phyloP scores from a whole-genome alignment of 805 yeast genomes.

The Blastobotrys parvus region DNA sequence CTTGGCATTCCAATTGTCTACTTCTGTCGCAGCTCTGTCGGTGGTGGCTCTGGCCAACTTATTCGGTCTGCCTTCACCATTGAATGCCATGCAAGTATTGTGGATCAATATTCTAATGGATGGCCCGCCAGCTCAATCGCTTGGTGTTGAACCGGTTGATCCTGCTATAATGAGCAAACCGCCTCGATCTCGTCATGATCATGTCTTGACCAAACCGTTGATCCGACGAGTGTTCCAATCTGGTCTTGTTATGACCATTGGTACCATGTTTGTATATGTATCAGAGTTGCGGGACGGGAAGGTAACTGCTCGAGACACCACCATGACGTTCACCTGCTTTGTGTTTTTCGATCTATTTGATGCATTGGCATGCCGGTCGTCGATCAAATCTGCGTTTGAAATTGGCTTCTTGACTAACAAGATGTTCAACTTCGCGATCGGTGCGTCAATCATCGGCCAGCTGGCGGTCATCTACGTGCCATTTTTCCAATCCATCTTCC shows the following conservation, averaged over 20 bases:
- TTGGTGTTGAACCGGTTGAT: conserved; percentile 97
- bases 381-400: conserved; percentile 73
- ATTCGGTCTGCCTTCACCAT: conserved; percentile 83
- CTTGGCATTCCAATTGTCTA: conserved; percentile 89
- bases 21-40: conserved; percentile 90
- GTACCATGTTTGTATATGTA: conserved; percentile 81
- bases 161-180: conserved; percentile 92
- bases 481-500: conserved; percentile 85
- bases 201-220: conserved; percentile 64
- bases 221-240: conserved; percentile 67
- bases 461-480: conserved; percentile 89
- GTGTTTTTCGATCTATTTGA: conserved; percentile 95
- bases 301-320: conserved; percentile 90
- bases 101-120: conserved; percentile 98
- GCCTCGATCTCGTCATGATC: conserved; percentile 85
- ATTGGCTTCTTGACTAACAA: conserved; percentile 68
- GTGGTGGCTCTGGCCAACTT: conserved; percentile 81
- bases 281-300: conserved; percentile 75
- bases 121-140: conserved; percentile 97
- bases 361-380: conserved; percentile 88
- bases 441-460: conserved; percentile 83
- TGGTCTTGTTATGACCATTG: conserved; percentile 67
- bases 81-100: conserved; percentile 95
- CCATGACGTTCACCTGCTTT: conserved; percentile 97
- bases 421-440: conserved; percentile 92